phyloP scores from a whole-genome alignment of 495 filamentous ascomycete genomes.

The Neurospora pannonica region DNA sequence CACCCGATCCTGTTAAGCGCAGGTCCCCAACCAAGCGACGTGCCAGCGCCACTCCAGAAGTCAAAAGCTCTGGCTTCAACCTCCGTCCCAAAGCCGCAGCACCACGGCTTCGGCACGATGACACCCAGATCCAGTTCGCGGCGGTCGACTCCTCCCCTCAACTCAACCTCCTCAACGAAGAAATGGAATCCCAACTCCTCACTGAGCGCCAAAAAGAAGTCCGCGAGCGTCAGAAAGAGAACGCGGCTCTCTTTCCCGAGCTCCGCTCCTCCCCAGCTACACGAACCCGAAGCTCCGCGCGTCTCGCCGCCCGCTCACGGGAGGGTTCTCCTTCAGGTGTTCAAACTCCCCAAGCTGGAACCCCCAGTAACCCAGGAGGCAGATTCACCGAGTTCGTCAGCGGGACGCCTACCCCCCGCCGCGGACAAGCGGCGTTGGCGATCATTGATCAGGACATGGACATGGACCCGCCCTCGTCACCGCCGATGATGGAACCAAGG shows the following conservation, averaged over 20 bases:
- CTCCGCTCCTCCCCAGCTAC: slow-evolving; percentile 50
- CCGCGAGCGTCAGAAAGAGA: slow-evolving; percentile 54
- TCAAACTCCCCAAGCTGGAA: slow-evolving; percentile 19
- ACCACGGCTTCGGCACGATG: slow-evolving; percentile 53
- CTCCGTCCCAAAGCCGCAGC: slow-evolving; percentile 8
- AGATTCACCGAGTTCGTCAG: slow-evolving; percentile 54
- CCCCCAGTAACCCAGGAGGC: slow-evolving; percentile 24
- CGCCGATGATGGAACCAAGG: slow-evolving; percentile 33
- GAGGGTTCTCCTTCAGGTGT: not conserved
- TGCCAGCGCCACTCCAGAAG: slow-evolving; percentile 18
- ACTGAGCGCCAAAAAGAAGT: slow-evolving; percentile 70
- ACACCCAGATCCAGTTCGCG: slow-evolving; percentile 71
- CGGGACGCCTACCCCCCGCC: slow-evolving; percentile 72
- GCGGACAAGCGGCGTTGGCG: slow-evolving; percentile 30
- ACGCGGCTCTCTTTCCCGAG: slow-evolving; percentile 61
- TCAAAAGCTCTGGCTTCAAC: slow-evolving; percentile 6
- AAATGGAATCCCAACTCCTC: slow-evolving; percentile 52
- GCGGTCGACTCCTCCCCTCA: slow-evolving; percentile 51
- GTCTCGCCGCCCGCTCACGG: not conserved
- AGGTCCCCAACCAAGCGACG: slow-evolving; percentile 15
- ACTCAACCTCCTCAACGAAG: slow-evolving; percentile 5
- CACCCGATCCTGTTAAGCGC: slow-evolving; percentile 19
- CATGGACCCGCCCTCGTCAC: slow-evolving; percentile 44
- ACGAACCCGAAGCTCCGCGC: not conserved
- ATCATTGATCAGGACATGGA: slow-evolving; percentile 35